Base-by-base conservation (phyloP, 2,329 filamentous ascomycete genomes). In the Xylariaceae sp. region DNA sequence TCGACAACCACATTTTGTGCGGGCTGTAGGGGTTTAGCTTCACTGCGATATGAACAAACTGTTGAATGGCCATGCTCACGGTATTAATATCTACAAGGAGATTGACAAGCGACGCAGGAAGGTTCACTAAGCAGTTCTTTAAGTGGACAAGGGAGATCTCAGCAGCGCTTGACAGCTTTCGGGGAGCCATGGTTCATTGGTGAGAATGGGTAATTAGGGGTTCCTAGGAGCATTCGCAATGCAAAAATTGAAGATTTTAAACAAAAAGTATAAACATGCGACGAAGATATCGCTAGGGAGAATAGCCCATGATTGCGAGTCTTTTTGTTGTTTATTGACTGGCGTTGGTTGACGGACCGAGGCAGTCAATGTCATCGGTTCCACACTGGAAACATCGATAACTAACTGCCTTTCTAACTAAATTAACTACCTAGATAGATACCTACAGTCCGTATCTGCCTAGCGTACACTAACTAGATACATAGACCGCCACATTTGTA, bases 1-100 rank as follows among this genome's bases (percentile, higher is more conserved):
- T 99, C 94, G 70, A 99, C 87, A 59, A 97, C 82, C 64, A 97
- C 89, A 87, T 97, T 96, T 74, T 99, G 94, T 35, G 88, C 89
- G 56, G 91, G 81, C 90, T 95, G 35, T 35, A 34, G 43, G 43
- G 19, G 58, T 51, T 56, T 53, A 55, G 56, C 39, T 42, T 42
- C 12, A 9, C 30, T 26, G 27, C n/a, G 7, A 34, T 4, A 41
- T 40, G 5, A n/a, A 11, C 26, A 48, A 27, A 19, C 8, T 46
- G 6, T 51, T 35, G 12, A 27, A 19, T 12, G 29, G 35, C 6
- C 11, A 56, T 46, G 70, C 87, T 73, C 78, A 95, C 89, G 43
- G 91, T 91, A 69, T 97, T 95, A 64, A 91, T 82, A 73, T 91
- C 95, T 64, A 92, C 83, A 48, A 99, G 81, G 51, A 96, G 74